These are phyloP conservation scores for Penicilliopsis zonata DNA, from an alignment of 495 filamentous ascomycete species.

Conservation along the genomic window DNA sequence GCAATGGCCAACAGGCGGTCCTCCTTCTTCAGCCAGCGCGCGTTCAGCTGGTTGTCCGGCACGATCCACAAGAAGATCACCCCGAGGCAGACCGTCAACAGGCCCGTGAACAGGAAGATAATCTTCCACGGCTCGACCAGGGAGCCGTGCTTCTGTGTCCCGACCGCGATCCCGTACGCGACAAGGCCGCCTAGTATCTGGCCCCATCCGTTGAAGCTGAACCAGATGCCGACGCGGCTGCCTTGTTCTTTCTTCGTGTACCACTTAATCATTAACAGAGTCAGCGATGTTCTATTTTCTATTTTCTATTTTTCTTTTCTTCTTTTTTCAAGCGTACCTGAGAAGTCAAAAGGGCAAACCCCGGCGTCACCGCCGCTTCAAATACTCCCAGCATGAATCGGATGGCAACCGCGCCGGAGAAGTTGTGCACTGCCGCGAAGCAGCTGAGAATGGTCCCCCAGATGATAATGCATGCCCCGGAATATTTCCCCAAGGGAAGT, in stretches of 20 bases:
- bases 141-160: constrained; percentile 38
- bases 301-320: too few relatives aligned
- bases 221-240: constrained; percentile 46
- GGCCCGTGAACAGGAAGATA: constrained; percentile 53
- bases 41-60: constrained; percentile 59
- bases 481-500: constrained; percentile 48
- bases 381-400: constrained; percentile 49
- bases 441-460: constrained; percentile 46
- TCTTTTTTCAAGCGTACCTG: constrained; percentile 27
- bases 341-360: constrained; percentile 51
- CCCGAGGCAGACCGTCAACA: constrained; percentile 46
- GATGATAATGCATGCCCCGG: constrained; percentile 40
- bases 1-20: constrained; percentile 50
- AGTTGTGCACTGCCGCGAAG: constrained; percentile 38
- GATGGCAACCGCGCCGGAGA: constrained; percentile 38
- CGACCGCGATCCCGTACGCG: constrained; percentile 53
- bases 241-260: constrained; percentile 51
- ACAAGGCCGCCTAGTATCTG: constrained; percentile 51
- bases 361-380: constrained; percentile 51
- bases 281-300: neutral
- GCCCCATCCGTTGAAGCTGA: constrained; percentile 49
- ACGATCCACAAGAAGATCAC: constrained; percentile 49
- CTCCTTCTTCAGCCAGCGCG: constrained; percentile 49
- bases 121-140: constrained; percentile 54
- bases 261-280: too few relatives aligned